Evolutionary conservation across 495 filamentous ascomycete species (phyloP), one percentile per base, ranked within the genome.

Genomic region (Neurospora sublineolata): DNA sequence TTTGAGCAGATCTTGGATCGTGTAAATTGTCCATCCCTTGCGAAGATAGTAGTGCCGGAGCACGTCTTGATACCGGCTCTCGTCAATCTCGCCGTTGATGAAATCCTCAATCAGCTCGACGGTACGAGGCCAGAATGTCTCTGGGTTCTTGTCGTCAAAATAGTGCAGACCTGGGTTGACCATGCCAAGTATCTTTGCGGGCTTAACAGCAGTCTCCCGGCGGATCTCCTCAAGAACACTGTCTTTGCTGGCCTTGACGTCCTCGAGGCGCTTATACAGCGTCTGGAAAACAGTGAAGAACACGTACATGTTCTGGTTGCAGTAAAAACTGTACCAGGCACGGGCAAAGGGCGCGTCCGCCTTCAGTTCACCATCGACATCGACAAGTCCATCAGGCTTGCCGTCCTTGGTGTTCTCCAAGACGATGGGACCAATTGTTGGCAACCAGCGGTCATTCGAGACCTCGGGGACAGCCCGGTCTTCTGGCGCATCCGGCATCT

Each of bases 201-300:
- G 88, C 82, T 95, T 97, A 52, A 84, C 84, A 10, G 86, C 80
- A 74, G 85, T 88, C 30, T 90, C 88, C 37, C 91, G 89, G 18
- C 85, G 82, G 14, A 97, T 89, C 76, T 92, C 91, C 70, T 89
- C 85, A 39, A 85, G 84, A 23, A 94, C 94, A 64, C 89, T 85
- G 20, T 84, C 86, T 78, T 91, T 92, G 75, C 89, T 87, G 37
- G 88, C 82, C 83, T 97, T 97, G 81, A 98, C 88, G 69, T 90
- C 88, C 70, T 89, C 82, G 14, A 99, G 86, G 41, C 96, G 90
- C 73, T 90, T 88, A 80, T 94, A 98, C 8, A 98, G 83, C 3
- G 91, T 90, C 79, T 95, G 89, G 80, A 98, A 97, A 41, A 94
- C 88, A 23, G 91, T 90, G 83, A 99, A 91, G 84, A 99, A 97